Evolutionary conservation across 306 rosid genomes (phyloP).

Genomic region (Cercis canadensis): DNA sequence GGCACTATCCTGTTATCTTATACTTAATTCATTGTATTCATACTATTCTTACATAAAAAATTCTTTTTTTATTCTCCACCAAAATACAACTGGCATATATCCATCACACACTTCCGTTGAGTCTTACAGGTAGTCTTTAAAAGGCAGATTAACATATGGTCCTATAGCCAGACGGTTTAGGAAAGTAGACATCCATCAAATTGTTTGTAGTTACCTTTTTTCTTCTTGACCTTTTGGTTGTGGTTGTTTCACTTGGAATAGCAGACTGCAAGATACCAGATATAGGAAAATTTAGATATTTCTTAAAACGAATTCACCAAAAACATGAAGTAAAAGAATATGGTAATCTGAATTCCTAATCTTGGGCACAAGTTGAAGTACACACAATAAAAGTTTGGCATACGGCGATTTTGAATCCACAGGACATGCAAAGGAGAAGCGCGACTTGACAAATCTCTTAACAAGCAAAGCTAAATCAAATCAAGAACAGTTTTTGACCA

Average conservation of each 20-base stretch:
- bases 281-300: slow-evolving; percentile 7
- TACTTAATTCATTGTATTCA: too few species aligned
- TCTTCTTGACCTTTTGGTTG: slow-evolving; percentile 61
- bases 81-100: slow-evolving; percentile 4
- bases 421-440: neutral
- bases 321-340: neutral
- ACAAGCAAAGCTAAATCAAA: too few species aligned
- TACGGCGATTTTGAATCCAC: neutral
- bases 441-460: neutral
- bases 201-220: slow-evolving; percentile 58
- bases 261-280: slow-evolving; percentile 49
- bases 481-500: neutral
- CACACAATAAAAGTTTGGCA: neutral
- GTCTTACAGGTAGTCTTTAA: neutral
- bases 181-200: neutral
- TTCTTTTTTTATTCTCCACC: slow-evolving; percentile 10
- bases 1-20: slow-evolving; percentile 6
- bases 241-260: slow-evolving; percentile 43
- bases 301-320: neutral
- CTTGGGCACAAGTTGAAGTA: neutral
- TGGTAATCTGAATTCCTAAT: neutral
- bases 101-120: neutral
- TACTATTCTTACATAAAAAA: neutral
- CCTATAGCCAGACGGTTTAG: neutral
- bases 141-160: slow-evolving; percentile 1